phyloP scores from a whole-genome alignment of 1,284 basidiomycete species.

The Stygiomarasmius scandens region DNA sequence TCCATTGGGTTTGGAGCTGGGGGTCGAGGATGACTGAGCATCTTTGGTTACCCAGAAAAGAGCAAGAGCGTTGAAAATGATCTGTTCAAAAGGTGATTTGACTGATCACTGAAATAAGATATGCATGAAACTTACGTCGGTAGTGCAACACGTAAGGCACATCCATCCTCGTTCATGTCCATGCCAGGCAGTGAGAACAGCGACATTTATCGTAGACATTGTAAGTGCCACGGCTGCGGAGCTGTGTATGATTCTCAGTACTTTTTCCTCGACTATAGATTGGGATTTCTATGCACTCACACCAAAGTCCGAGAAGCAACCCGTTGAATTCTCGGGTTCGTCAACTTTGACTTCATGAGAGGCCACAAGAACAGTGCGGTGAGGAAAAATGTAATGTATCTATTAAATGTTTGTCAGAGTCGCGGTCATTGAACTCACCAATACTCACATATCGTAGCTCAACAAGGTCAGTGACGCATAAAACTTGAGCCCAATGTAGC shows the following conservation, averaged over 20 bases:
- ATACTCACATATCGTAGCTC: conserved; percentile 12
- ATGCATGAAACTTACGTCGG: conserved; percentile 13
- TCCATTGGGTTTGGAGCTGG: not conserved
- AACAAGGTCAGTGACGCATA: conserved; percentile 10
- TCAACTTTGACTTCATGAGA: conserved; percentile 32
- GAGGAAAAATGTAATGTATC: conserved; percentile 40
- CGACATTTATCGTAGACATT: conserved; percentile 39
- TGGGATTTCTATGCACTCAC: conserved; percentile 26
- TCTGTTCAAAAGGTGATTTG: conserved; percentile 6
- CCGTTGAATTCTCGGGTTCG: conserved; percentile 32
- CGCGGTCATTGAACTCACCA: not conserved
- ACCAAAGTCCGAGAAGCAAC: conserved; percentile 40
- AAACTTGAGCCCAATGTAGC: conserved; percentile 46
- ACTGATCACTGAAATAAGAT: too few species aligned
- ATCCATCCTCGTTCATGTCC: conserved; percentile 14
- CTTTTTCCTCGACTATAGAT: too few species aligned
- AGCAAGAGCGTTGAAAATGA: conserved; percentile 7
- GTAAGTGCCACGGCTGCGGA: conserved; percentile 43
- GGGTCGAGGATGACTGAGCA: not conserved
- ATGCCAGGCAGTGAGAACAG: conserved; percentile 1
- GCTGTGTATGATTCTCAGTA: too few species aligned
- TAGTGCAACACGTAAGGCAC: conserved; percentile 11
- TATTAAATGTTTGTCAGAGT: too few species aligned
- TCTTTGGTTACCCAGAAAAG: conserved; percentile 7
- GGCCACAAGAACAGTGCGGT: conserved; percentile 49